These are phyloP conservation scores for Leucosporidium creatinivorum DNA, from an alignment of 768 basidiomycete species.

Conservation along the genomic window DNA sequence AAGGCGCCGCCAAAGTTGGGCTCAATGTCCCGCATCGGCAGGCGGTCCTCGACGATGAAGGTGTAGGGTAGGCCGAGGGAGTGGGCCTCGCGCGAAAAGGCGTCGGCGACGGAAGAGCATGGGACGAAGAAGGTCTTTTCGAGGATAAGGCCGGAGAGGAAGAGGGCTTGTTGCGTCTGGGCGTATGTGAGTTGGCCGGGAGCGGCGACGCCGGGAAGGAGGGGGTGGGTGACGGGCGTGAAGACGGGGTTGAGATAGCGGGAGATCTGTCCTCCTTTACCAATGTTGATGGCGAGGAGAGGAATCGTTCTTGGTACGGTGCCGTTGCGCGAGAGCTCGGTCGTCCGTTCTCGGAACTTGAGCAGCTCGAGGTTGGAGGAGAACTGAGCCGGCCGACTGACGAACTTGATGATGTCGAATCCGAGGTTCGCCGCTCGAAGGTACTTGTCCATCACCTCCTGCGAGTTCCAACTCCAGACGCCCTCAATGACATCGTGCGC, in stretches of 20 bases:
- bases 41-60: constrained; percentile 28
- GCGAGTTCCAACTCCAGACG: constrained; percentile 66
- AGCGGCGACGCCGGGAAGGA: constrained; percentile 74
- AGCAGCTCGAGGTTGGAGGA: constrained; percentile 72
- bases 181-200: constrained; percentile 84
- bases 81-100: constrained; percentile 19
- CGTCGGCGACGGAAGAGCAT: constrained; percentile 14
- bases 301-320: background rate
- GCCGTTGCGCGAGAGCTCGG: constrained; percentile 45
- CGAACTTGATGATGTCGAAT: constrained; percentile 76
- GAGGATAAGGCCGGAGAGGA: constrained; percentile 58
- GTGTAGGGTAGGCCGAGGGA: constrained; percentile 30
- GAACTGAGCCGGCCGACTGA: constrained; percentile 66
- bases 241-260: constrained; percentile 58
- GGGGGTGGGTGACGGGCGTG: constrained; percentile 81
- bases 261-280: constrained; percentile 30
- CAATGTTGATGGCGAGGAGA: constrained; percentile 63
- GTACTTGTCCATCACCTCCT: constrained; percentile 63
- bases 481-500: constrained; percentile 86
- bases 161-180: constrained; percentile 72
- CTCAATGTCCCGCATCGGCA: constrained; percentile 14
- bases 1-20: constrained; percentile 23
- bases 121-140: constrained; percentile 29
- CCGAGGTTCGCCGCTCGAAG: constrained; percentile 58
- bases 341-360: constrained; percentile 51